Conservation (phyloP, 192 early-diverging fungal species). For the Phycomyces nitens region DNA sequence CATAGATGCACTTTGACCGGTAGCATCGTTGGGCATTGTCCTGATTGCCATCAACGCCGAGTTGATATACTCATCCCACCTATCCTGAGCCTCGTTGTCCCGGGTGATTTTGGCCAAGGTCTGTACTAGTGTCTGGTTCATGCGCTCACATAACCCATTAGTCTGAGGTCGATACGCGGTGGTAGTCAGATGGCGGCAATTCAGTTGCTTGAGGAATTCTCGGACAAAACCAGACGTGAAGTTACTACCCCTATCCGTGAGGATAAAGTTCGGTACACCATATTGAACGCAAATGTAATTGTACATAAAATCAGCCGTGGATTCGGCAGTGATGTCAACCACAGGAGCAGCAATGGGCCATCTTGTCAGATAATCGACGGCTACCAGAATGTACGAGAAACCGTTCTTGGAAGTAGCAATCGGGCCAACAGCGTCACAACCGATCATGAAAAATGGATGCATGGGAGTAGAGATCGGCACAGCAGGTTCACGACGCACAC, state of each 20-base stretch:
- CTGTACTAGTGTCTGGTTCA: constrained; percentile 17
- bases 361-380: constrained; percentile 26
- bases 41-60: constrained; percentile 11
- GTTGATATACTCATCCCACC: constrained; percentile 8
- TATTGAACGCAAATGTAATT: not conserved
- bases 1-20: constrained; percentile 2
- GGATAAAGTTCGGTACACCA: constrained; percentile 15
- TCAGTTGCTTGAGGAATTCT: not conserved
- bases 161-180: constrained; percentile 20
- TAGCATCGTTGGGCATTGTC: not conserved
- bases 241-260: constrained; percentile 15
- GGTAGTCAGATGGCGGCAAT: constrained; percentile 7
- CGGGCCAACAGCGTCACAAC: constrained; percentile 11
- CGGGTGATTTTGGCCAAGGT: constrained; percentile 17
- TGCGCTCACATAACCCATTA: constrained; percentile 18
- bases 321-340: not conserved
- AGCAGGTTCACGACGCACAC: not conserved
- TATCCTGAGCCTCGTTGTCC: not conserved
- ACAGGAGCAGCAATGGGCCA: constrained; percentile 24
- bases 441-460: constrained; percentile 10
- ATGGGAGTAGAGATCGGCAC: constrained; percentile 6
- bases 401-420: not conserved
- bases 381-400: constrained; percentile 23
- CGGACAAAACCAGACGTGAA: constrained; percentile 8
- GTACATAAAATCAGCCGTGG: not conserved